Conservation (phyloP, 805 yeast genomes). For the Candida tibetensis region DNA sequence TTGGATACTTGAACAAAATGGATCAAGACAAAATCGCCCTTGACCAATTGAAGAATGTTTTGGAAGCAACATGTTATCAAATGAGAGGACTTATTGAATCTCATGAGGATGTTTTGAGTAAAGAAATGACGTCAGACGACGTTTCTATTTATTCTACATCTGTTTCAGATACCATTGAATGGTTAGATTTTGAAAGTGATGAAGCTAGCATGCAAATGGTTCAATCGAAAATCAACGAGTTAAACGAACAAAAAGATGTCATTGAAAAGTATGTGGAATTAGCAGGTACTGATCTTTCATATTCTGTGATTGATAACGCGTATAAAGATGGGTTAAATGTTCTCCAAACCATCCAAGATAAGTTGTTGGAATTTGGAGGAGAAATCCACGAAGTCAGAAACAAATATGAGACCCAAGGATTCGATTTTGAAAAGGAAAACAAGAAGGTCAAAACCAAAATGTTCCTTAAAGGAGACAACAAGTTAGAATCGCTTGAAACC, state of each 20-base stretch:
- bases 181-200: conserved; percentile 76
- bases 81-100: conserved; percentile 60
- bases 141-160: conserved; percentile 21
- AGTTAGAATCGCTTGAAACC: conserved; percentile 24
- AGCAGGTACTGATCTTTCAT: conserved; percentile 46
- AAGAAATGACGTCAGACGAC: conserved; percentile 40
- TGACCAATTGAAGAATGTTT: conserved; percentile 60
- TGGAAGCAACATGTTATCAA: conserved; percentile 73
- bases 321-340: conserved; percentile 42
- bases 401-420: conserved; percentile 41
- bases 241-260: conserved; percentile 17
- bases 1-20: conserved; percentile 49
- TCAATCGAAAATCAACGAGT: conserved; percentile 20
- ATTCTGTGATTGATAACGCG: conserved; percentile 42
- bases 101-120: conserved; percentile 37
- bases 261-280: conserved; percentile 40
- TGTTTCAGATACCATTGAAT: conserved; percentile 57
- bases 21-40: conserved; percentile 55
- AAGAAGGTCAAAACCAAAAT: conserved; percentile 36
- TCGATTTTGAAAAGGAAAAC: conserved; percentile 54
- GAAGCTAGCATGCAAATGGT: conserved; percentile 37
- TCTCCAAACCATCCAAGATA: conserved; percentile 42
- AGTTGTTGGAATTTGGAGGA: conserved; percentile 43
- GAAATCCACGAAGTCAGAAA: conserved; percentile 43
- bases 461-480: conserved; percentile 15